phyloP scores from a whole-genome alignment of 108 stramenopile species.

The Nitzschia putrida region DNA sequence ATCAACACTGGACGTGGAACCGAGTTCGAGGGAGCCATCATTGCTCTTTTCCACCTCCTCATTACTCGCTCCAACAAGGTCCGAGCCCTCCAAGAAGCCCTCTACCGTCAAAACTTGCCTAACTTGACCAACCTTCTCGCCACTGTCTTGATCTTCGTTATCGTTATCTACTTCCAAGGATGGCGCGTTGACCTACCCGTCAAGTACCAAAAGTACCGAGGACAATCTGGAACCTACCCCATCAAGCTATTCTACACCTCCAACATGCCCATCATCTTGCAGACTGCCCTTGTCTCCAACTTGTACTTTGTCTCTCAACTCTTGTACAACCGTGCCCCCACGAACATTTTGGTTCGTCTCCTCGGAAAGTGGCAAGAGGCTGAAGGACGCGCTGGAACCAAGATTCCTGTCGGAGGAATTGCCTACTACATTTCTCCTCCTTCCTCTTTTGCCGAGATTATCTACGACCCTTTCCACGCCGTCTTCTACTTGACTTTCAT shows the following conservation, averaged over 20 bases:
- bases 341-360: slow-evolving; percentile 95
- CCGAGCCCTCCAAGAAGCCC: slow-evolving; percentile 91
- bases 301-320: slow-evolving; percentile 98
- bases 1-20: slow-evolving; percentile 99
- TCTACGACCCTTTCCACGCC: slow-evolving; percentile 98
- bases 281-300: slow-evolving; percentile 97
- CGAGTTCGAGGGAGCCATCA: slow-evolving; percentile 99
- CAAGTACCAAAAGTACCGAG: slow-evolving; percentile 97
- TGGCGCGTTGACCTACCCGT: slow-evolving; percentile 98
- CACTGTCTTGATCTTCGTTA: slow-evolving; percentile 93
- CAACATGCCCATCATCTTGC: slow-evolving; percentile 99
- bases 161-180: slow-evolving; percentile 99
- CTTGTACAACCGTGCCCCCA: slow-evolving; percentile 96
- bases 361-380: slow-evolving; percentile 97
- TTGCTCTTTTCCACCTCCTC: slow-evolving; percentile 96
- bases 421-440: slow-evolving; percentile 99
- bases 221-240: slow-evolving; percentile 94
- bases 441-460: slow-evolving; percentile 85
- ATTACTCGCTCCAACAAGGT: slow-evolving; percentile 95
- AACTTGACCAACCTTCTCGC: slow-evolving; percentile 97
- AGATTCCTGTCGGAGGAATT: slow-evolving; percentile 97
- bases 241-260: slow-evolving; percentile 99
- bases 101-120: slow-evolving; percentile 97
- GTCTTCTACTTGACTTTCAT: slow-evolving; percentile 98
- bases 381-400: slow-evolving; percentile 83